A percentile compares a stretch with the other conserved stretches of the same genome.
These are phyloP conservation scores for Solanum okadae DNA, from an alignment of 257 asterid species.

Conservation along the genomic window DNA sequence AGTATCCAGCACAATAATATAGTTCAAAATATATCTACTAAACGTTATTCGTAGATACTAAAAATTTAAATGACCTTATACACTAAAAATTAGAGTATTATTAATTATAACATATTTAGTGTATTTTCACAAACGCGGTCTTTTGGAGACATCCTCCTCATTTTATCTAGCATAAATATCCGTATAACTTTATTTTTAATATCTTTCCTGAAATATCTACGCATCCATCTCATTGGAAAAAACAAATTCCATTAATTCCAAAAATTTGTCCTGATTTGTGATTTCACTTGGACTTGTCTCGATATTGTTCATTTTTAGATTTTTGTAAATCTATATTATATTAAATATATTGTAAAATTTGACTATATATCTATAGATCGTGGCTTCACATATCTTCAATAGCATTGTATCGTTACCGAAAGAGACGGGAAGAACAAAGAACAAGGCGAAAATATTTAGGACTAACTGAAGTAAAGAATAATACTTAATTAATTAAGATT, in stretches of 20 bases:
- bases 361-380: not conserved
- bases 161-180: too few relatives aligned
- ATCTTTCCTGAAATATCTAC: not conserved
- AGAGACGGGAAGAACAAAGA: not conserved
- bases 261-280: too few relatives aligned
- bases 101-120: too few relatives aligned
- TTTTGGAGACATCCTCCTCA: too few relatives aligned
- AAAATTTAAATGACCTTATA: too few relatives aligned
- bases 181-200: too few relatives aligned
- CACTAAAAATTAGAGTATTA: too few relatives aligned
- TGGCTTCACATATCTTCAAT: not conserved
- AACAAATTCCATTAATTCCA: not conserved
- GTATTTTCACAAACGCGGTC: too few relatives aligned
- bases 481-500: not conserved
- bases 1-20: not conserved
- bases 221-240: not conserved
- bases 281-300: not conserved
- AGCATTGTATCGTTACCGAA: not conserved
- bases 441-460: not conserved
- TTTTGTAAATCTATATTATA: too few relatives aligned
- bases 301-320: not conserved
- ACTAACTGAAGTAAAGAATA: not conserved
- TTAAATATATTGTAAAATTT: too few relatives aligned
- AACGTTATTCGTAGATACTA: too few relatives aligned
- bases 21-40: not conserved